Evolutionary conservation across 2,329 filamentous ascomycete genomes (phyloP), one percentile per base, ranked within the genome.

Genomic region (Ophiognomonia clavigignenti-juglandacearum): DNA sequence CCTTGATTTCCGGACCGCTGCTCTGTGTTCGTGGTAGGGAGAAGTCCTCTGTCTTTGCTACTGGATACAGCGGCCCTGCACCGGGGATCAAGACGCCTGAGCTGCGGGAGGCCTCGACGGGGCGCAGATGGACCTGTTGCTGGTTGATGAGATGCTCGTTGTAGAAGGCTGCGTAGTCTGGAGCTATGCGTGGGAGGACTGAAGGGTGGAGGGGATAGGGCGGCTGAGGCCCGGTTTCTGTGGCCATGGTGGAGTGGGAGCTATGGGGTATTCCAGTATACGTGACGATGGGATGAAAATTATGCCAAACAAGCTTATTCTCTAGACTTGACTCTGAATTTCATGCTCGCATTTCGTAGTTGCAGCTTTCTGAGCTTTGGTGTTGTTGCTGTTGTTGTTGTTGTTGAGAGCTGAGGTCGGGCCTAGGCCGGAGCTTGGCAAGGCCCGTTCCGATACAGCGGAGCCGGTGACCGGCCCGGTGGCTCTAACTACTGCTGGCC

Each of bases 91-190:
- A 60, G n/a, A 70, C 65, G 8, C 74, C 75, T 44, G 70, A 70
- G 18, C 68, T 65, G 16, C 77, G 66, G 0, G 76, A 79, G 1
- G 68, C 73, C 19, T 65, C 65, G 9, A 81, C 64, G 1, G 77
- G 73, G 48, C 78, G 76, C 13, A 72, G 64, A 56, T 81, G 77
- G 3, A 78, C 75, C 56, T 76, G 75, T 52, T 74, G 73, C 43
- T 70, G 65, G 59, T 75, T 64, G 53, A 72, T 60, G 38, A 78
- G 63, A 57, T 75, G 62, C 52, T 71, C 55, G 55, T 78, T 75
- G 61, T 78, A 78, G 59, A 77, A 78, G 11, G 59, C 65, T 39
- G 68, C 70, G 54, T 78, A 78, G 47, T 77, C 71, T 1, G 72
- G 67, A 55, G 77, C 61, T 41, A 78, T 61, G 31, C 67, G 61